Evolutionary conservation across 2,329 filamentous ascomycete species (phyloP), one percentile per base, ranked within the genome.

Genomic region (Botrytis fabae): DNA sequence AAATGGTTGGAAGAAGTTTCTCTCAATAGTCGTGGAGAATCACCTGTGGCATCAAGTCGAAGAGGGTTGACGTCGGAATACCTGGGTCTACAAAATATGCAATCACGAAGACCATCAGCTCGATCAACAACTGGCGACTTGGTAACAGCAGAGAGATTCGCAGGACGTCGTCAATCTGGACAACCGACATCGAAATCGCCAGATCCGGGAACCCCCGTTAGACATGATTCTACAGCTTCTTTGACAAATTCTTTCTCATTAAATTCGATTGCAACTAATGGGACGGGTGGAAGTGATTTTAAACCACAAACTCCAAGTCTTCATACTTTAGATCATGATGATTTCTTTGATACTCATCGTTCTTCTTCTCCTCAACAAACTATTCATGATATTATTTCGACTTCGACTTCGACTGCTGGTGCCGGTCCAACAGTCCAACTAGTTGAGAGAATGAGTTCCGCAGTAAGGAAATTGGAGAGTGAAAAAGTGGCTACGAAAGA

Each of bases 361-460:
- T 73, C 85, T 2, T 87, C 86, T 0, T 92, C 90, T 4, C 91
- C 91, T 1, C 89, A 90, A 57, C 90, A 91, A 73, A 89, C 92
- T 10, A 88, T 93, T 74, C 92, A 94, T 77, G 95, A 97, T 79
- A 92, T 97, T 84, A 88, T 96, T 44, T 97, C 93, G 2, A 93
- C 93, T 44, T 97, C 93, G 2, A 93, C 93, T 10, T 97, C 94
- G 0, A 98, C 95, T 0, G 92, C 94, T 14, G 95, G 91, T 0
- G 95, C 95, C 0, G 96, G 96, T 0, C 96, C 96, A 0, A 95
- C 92, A 0, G 95, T 99, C 1, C 95, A 98, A 82, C 88, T 99
- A 0, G 95, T 99, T 25, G 96, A 98, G 83, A 90, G 95, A 70
- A 97, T 99, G 93, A 97, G 93, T 79, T 93, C 95, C 4, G 93